Evolutionary conservation across 2,329 filamentous ascomycete species (phyloP).

Genomic region (Bipolaris bicolor): DNA sequence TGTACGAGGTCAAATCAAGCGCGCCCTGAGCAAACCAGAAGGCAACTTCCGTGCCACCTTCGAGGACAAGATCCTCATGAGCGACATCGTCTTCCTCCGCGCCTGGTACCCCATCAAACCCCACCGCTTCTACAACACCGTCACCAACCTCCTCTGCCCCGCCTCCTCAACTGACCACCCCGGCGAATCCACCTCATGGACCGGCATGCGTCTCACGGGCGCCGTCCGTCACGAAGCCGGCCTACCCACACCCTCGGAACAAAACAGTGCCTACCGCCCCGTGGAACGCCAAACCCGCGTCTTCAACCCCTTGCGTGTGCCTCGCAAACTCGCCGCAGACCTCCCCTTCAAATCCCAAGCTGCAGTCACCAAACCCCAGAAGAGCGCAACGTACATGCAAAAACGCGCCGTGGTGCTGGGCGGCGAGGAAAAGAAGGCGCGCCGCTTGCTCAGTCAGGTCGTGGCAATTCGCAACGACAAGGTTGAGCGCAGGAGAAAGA

Average conservation of each 20-base stretch:
- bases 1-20: slow-evolving; percentile 95
- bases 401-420: slow-evolving; percentile 92
- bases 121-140: slow-evolving; percentile 95
- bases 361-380: slow-evolving; percentile 77
- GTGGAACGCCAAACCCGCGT: slow-evolving; percentile 59
- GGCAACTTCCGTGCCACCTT: slow-evolving; percentile 97
- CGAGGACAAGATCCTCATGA: slow-evolving; percentile 97
- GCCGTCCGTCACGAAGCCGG: slow-evolving; percentile 80
- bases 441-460: slow-evolving; percentile 90
- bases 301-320: slow-evolving; percentile 71
- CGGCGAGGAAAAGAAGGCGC: slow-evolving; percentile 83
- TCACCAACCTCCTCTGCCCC: slow-evolving; percentile 82
- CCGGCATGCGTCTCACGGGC: slow-evolving; percentile 91
- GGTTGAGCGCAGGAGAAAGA: slow-evolving; percentile 77
- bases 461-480: slow-evolving; percentile 91
- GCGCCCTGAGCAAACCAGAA: slow-evolving; percentile 89
- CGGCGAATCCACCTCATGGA: slow-evolving; percentile 65
- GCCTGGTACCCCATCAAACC: slow-evolving; percentile 98
- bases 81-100: slow-evolving; percentile 92
- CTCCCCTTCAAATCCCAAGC: slow-evolving; percentile 95
- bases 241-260: slow-evolving; percentile 76
- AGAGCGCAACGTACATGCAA: slow-evolving; percentile 85
- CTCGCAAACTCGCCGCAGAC: slow-evolving; percentile 77
- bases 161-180: slow-evolving; percentile 36
- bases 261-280: slow-evolving; percentile 82